Evolutionary conservation across 441 rosid genomes (phyloP).

Genomic region (Populus hybrid): DNA sequence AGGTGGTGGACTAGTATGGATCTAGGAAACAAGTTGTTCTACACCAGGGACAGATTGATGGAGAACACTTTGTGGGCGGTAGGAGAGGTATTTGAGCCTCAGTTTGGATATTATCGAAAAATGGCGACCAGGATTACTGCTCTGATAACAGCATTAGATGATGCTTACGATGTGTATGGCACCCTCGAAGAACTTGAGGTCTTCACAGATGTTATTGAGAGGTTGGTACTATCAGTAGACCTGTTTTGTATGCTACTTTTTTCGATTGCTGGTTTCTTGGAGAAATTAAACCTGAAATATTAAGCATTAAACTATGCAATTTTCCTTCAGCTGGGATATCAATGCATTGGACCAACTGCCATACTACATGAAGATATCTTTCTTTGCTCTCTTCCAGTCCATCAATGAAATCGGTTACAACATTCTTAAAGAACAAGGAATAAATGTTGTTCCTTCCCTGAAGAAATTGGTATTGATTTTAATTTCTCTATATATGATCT

Average conservation of each 20-base stretch:
- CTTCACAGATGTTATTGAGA: constrained; percentile 9
- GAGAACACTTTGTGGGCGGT: constrained; percentile 2
- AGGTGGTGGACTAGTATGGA: constrained; percentile 1
- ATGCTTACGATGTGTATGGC: constrained; percentile 16
- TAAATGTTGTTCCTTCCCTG: constrained; percentile 6
- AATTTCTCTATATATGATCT: background rate
- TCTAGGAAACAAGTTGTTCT: background rate
- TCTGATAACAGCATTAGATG: background rate
- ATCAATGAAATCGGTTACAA: background rate
- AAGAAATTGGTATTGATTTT: constrained; percentile 5
- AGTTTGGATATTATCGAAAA: background rate
- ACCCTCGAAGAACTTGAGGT: constrained; percentile 16
- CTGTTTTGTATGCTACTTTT: no score
- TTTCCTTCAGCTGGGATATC: constrained; percentile 10
- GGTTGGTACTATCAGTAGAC: background rate
- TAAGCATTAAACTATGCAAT: background rate
- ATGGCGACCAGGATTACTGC: background rate
- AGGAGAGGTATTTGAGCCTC: background rate
- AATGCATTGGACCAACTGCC: constrained; percentile 13
- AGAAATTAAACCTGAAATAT: background rate
- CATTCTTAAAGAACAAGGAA: constrained; percentile 3
- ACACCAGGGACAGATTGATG: constrained; percentile 11
- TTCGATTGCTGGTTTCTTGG: background rate
- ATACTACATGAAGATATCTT: constrained; percentile 15
- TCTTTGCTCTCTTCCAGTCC: constrained; percentile 5